These are phyloP conservation scores for Purshia tridentata DNA, from an alignment of 306 rosid genomes.

Conservation along the genomic window DNA sequence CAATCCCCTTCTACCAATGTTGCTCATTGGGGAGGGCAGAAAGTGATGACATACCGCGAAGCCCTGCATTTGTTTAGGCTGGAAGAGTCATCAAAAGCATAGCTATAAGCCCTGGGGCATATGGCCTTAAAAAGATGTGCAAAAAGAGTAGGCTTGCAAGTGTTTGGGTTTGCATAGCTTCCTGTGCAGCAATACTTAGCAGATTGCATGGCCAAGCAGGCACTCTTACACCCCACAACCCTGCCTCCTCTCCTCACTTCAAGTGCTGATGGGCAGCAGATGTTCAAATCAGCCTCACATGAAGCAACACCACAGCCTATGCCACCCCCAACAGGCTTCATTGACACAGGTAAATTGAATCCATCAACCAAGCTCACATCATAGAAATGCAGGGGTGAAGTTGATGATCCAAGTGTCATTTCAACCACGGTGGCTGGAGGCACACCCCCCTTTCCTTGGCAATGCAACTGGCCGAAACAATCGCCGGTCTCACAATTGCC, in stretches of 20 bases:
- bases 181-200: slow-evolving; percentile 98
- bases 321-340: slow-evolving; percentile 93
- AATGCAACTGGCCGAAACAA: slow-evolving; percentile 59
- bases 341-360: slow-evolving; percentile 87
- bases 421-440: slow-evolving; percentile 97
- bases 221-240: slow-evolving; percentile 93
- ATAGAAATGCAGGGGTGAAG: slow-evolving; percentile 79
- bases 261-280: slow-evolving; percentile 86
- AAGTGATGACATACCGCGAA: slow-evolving; percentile 78
- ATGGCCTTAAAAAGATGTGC: slow-evolving; percentile 88
- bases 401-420: slow-evolving; percentile 89
- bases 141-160: slow-evolving; percentile 87
- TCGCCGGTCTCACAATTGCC: slow-evolving; percentile 80
- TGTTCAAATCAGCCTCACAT: slow-evolving; percentile 82
- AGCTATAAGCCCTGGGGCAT: slow-evolving; percentile 98
- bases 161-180: slow-evolving; percentile 60
- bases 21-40: slow-evolving; percentile 63
- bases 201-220: slow-evolving; percentile 93
- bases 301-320: slow-evolving; percentile 88
- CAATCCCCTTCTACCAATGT: neutral
- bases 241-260: slow-evolving; percentile 73
- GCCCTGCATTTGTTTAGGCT: slow-evolving; percentile 93
- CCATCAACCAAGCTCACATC: slow-evolving; percentile 96
- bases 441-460: slow-evolving; percentile 59
- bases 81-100: slow-evolving; percentile 83